These are phyloP conservation scores for Nepenthes gracilis DNA, from an alignment of 148 eudicot species.

Conservation along the genomic window DNA sequence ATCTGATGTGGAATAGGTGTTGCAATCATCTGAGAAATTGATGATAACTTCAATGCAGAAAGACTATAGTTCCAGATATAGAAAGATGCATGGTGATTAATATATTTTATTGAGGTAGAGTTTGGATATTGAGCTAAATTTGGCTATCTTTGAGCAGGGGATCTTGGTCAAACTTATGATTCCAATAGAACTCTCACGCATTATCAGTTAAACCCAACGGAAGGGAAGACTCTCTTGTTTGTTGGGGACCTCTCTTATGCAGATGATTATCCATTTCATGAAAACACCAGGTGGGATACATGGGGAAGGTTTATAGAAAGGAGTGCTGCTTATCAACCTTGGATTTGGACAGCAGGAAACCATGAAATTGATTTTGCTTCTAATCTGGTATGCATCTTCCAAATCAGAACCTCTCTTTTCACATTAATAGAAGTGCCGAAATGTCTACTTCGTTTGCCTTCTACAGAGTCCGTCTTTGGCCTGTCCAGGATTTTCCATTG, in stretches of 20 bases:
- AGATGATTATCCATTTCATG: constrained; percentile 52
- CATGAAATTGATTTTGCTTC: constrained; percentile 68
- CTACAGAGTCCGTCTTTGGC: background rate
- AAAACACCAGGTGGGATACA: constrained; percentile 81
- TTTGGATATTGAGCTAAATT: background rate
- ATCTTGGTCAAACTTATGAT: constrained; percentile 73
- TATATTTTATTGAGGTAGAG: background rate
- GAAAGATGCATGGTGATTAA: background rate
- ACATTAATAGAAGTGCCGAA: background rate
- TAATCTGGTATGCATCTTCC: constrained; percentile 28
- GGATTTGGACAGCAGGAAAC: constrained; percentile 83
- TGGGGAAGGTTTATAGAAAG: constrained; percentile 81
- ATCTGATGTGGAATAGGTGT: too few species aligned
- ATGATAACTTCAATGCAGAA: too few species aligned
- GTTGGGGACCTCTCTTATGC: constrained; percentile 85
- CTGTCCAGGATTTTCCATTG: too few species aligned
- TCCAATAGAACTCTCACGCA: constrained; percentile 64
- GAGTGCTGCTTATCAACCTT: constrained; percentile 71
- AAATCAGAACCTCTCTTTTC: background rate
- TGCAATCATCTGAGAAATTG: too few species aligned
- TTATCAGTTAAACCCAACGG: constrained; percentile 49
- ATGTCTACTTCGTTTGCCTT: background rate
- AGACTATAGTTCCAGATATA: too few species aligned
- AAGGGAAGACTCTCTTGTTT: constrained; percentile 54
- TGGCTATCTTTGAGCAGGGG: constrained; percentile 33